These are phyloP conservation scores for Tremellales sp. DNA, from an alignment of 1,284 basidiomycete species.

Conservation along the genomic window DNA sequence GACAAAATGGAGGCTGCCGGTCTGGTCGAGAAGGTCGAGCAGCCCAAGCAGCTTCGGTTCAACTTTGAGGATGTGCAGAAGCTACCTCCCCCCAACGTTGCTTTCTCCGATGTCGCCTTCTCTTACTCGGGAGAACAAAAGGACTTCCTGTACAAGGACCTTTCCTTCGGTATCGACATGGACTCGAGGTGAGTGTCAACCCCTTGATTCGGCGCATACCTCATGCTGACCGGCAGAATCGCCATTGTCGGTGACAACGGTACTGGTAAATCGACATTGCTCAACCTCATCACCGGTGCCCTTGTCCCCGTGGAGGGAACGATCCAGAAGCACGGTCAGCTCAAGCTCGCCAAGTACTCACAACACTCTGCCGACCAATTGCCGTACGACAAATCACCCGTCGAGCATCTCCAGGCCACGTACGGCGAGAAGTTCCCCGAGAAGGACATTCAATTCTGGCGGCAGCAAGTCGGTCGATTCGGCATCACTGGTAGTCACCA, in stretches of 20 bases:
- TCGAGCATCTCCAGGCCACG: conserved; percentile 86
- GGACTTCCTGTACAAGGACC: conserved; percentile 81
- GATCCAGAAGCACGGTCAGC: conserved; percentile 76
- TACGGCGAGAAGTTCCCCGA: conserved; percentile 87
- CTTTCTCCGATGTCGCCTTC: conserved; percentile 92
- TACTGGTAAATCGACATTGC: conserved; percentile 93
- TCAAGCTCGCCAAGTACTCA: conserved; percentile 96
- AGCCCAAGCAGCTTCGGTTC: conserved; percentile 72
- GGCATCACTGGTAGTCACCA: conserved; percentile 93
- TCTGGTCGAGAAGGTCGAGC: conserved; percentile 83
- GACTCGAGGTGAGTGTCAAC: conserved; percentile 39
- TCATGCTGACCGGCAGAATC: conserved; percentile 47
- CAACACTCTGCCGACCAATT: conserved; percentile 99
- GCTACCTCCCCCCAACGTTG: conserved; percentile 94
- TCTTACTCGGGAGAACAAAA: conserved; percentile 83
- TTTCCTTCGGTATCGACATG: conserved; percentile 89
- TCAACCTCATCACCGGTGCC: conserved; percentile 86
- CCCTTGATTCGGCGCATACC: not conserved
- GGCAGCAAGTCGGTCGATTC: conserved; percentile 90
- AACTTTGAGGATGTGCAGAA: conserved; percentile 94
- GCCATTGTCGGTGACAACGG: conserved; percentile 99
- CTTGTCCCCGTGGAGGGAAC: conserved; percentile 81
- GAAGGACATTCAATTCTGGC: conserved; percentile 85
- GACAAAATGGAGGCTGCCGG: conserved; percentile 99
- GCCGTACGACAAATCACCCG: conserved; percentile 85